Evolutionary conservation across 108 stramenopile species (phyloP), one percentile per base, ranked within the genome.

Genomic region (Fragilariopsis cylindrus): DNA sequence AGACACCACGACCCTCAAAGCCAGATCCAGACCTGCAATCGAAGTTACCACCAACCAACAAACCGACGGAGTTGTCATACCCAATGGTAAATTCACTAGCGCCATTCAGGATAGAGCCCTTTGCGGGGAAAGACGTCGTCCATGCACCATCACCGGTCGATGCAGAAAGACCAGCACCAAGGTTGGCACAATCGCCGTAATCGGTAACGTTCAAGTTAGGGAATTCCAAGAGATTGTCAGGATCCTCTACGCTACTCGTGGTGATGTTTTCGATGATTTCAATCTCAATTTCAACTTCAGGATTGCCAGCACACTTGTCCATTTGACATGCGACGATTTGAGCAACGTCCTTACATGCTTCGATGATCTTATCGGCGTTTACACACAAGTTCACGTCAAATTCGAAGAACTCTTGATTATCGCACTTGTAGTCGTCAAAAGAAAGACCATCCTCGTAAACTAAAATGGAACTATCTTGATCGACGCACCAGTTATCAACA

Each of bases 1-100:
- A 63, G 42, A 69, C 68, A 21, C 21, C 53, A 7, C 53, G 49
- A n/a, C 68, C 68, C 40, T 69, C 68, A 39, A 69, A 54, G 48
- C 53, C 68, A 21, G 68, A 15, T 8, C 68, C 68, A 18, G 7
- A 2, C 68, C 50, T 50, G 68, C 68, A 52, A 7, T 30, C 4
- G 68, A 69, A 69, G 15, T 69, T 41, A 5, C 68, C 68, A 52
- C 68, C 68, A 9, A 69, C 68, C 52, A 69, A 41, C 6, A 69
- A 15, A 3, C 48, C 15, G 4, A 69, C 49, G 19, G 68, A 69
- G 21, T n/a, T 41, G 68, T 69, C 68, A 49, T 41, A 5, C 3
- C 68, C 68, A 44, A 12, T 4, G 43, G 62, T 43, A 40, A 63
- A 63, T 21, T 11, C 21, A 41, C 62, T 44, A 44, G 11, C 62